These are phyloP conservation scores for Phytophthora sansomeana DNA, from an alignment of 352 stramenopile species.

Conservation along the genomic window DNA sequence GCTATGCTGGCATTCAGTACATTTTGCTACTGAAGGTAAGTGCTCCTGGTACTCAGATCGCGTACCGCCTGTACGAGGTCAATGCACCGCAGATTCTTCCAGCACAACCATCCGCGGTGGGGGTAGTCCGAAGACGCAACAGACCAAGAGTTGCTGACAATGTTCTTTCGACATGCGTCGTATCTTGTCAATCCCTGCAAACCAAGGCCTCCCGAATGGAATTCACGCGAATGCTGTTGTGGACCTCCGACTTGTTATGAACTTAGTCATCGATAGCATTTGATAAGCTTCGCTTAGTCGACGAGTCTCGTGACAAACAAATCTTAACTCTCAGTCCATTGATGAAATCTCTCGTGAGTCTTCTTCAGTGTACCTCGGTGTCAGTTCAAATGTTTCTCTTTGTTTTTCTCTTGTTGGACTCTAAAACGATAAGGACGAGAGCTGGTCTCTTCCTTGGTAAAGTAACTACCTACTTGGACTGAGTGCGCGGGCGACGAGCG, in stretches of 20 bases:
- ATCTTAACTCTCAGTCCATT: too few relatives aligned
- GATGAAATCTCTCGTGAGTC: too few relatives aligned
- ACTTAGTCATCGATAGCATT: too few relatives aligned
- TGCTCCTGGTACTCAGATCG: neutral
- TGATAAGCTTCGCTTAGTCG: too few relatives aligned
- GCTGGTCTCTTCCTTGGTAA: constrained; percentile 2
- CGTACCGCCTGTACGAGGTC: neutral
- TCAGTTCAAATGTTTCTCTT: constrained; percentile 26
- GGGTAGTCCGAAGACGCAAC: too few relatives aligned
- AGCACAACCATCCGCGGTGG: too few relatives aligned
- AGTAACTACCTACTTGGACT: constrained; percentile 40
- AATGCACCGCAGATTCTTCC: neutral
- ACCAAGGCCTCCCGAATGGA: neutral
- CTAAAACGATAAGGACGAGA: constrained; percentile 29
- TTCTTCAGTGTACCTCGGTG: too few relatives aligned
- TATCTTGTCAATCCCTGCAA: neutral
- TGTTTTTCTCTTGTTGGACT: constrained; percentile 19
- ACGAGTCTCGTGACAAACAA: too few relatives aligned
- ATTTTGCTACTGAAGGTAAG: neutral
- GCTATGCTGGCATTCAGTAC: neutral
- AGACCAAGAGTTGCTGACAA: too few relatives aligned
- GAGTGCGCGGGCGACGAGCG: constrained; percentile 35
- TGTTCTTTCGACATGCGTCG: neutral
- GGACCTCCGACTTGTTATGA: too few relatives aligned
- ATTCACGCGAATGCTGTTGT: neutral